These are phyloP conservation scores for Rosa lucieae DNA, from an alignment of 306 rosid genomes.

Conservation along the genomic window DNA sequence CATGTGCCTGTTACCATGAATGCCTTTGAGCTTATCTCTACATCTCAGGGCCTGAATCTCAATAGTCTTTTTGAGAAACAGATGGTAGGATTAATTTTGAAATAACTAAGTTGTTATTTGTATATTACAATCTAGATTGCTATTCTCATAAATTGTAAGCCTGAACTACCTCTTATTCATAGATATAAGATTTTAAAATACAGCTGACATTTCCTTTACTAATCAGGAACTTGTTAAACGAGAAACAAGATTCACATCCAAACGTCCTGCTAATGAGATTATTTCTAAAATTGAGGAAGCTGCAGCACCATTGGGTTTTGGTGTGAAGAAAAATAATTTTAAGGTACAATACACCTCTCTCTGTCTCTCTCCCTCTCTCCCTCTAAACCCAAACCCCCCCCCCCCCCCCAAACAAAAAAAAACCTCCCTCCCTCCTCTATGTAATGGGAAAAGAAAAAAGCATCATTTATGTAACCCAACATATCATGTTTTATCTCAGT, in stretches of 20 bases:
- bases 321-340: slow-evolving; percentile 78
- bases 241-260: slow-evolving; percentile 90
- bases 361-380: neutral
- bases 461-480: neutral
- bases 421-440: no score
- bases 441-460: neutral
- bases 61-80: slow-evolving; percentile 81
- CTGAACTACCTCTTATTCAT: neutral
- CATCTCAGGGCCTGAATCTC: slow-evolving; percentile 91
- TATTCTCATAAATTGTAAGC: slow-evolving; percentile 13
- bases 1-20: slow-evolving; percentile 75
- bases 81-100: slow-evolving; percentile 57
- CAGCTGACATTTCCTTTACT: slow-evolving; percentile 19
- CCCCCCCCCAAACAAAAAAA: no score
- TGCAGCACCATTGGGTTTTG: slow-evolving; percentile 87
- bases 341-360: slow-evolving; percentile 49
- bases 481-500: slow-evolving; percentile 42
- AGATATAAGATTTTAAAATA: neutral
- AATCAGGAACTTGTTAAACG: slow-evolving; percentile 77
- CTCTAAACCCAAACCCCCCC: no score
- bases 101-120: neutral
- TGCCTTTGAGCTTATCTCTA: slow-evolving; percentile 96
- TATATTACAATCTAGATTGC: neutral
- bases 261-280: slow-evolving; percentile 82
- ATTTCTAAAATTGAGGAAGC: slow-evolving; percentile 75